Evolutionary conservation across 2,329 filamentous ascomycete genomes (phyloP).

Genomic region (Parastagonospora avenae): DNA sequence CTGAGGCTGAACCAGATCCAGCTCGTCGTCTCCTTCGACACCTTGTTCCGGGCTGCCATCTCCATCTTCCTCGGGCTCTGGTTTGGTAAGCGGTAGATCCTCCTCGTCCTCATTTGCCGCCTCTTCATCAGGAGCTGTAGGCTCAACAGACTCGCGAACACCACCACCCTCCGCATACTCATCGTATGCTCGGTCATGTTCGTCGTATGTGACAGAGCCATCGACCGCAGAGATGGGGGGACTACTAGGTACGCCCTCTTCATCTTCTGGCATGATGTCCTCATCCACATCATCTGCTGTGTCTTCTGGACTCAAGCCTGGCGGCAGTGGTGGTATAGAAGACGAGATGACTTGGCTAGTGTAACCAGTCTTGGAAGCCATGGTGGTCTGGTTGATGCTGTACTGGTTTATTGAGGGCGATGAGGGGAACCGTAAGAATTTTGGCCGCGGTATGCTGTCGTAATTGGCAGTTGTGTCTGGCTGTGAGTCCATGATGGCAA

Average conservation of each 20-base stretch:
- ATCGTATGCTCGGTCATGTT: conserved; percentile 11
- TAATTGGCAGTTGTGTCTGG: conserved; percentile 36
- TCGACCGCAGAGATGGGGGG: conserved; percentile 34
- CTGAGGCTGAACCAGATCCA: conserved; percentile 10
- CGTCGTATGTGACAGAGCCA: conserved; percentile 30
- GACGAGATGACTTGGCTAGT: conserved; percentile 40
- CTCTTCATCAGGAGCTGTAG: conserved; percentile 16
- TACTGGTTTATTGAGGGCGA: conserved; percentile 44
- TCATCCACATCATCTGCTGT: conserved; percentile 11
- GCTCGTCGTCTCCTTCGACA: conserved; percentile 10
- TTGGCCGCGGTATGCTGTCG: conserved; percentile 35
- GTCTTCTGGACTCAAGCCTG: conserved; percentile 20
- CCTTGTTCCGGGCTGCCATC: not conserved
- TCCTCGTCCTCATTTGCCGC: conserved; percentile 24
- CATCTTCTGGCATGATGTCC: conserved; percentile 16
- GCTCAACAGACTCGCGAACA: conserved; percentile 6
- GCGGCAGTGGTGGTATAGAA: conserved; percentile 39
- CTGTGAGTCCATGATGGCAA: conserved; percentile 55
- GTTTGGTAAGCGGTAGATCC: conserved; percentile 26
- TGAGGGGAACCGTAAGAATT: conserved; percentile 40
- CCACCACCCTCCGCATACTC: conserved; percentile 27
- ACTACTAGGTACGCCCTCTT: conserved; percentile 45
- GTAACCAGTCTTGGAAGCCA: conserved; percentile 33
- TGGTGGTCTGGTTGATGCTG: conserved; percentile 44
- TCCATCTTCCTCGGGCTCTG: conserved; percentile 15